Percentiles rank a stretch among this genome's conserved stretches.
Evolutionary conservation across 768 basidiomycete species (phyloP).

Genomic region (Tylopilus felleus): DNA sequence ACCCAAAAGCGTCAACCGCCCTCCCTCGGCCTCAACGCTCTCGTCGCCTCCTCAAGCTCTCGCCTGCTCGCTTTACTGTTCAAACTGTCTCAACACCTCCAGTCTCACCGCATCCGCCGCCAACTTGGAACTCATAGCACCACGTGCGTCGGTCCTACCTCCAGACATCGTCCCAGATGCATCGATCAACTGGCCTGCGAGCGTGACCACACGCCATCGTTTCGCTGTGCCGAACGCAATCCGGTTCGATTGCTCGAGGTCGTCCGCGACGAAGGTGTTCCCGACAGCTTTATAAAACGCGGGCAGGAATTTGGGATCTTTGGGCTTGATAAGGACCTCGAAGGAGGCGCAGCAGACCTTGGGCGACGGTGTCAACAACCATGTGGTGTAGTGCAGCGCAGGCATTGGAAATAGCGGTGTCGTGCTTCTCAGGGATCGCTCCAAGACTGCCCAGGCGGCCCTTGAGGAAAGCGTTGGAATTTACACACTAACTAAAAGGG

Average conservation of each 20-base stretch:
- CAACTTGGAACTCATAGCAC: slow-evolving; percentile 92
- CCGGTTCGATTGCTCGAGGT: slow-evolving; percentile 90
- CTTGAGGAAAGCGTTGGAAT: slow-evolving; percentile 39
- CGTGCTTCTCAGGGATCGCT: slow-evolving; percentile 93
- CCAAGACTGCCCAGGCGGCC: slow-evolving; percentile 93
- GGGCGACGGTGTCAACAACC: slow-evolving; percentile 86
- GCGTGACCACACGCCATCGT: slow-evolving; percentile 91
- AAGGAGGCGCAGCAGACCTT: no score
- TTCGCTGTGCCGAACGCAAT: slow-evolving; percentile 76
- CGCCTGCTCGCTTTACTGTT: slow-evolving; percentile 69
- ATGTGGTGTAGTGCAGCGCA: slow-evolving; percentile 81
- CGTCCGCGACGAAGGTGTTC: slow-evolving; percentile 85
- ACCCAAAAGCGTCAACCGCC: slow-evolving; percentile 52
- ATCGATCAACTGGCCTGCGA: slow-evolving; percentile 91
- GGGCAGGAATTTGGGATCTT: slow-evolving; percentile 73
- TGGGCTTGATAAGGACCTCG: slow-evolving; percentile 75
- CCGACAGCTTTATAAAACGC: slow-evolving; percentile 87
- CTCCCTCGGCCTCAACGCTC: slow-evolving; percentile 63
- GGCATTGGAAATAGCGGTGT: slow-evolving; percentile 92
- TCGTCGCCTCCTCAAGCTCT: slow-evolving; percentile 53
- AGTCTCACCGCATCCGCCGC: slow-evolving; percentile 76
- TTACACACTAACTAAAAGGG: no score
- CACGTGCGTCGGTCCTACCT: slow-evolving; percentile 76
- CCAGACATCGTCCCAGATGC: slow-evolving; percentile 97
- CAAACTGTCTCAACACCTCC: slow-evolving; percentile 68